Conservation (phyloP, 441 rosid species). For the Geranium incanum region DNA sequence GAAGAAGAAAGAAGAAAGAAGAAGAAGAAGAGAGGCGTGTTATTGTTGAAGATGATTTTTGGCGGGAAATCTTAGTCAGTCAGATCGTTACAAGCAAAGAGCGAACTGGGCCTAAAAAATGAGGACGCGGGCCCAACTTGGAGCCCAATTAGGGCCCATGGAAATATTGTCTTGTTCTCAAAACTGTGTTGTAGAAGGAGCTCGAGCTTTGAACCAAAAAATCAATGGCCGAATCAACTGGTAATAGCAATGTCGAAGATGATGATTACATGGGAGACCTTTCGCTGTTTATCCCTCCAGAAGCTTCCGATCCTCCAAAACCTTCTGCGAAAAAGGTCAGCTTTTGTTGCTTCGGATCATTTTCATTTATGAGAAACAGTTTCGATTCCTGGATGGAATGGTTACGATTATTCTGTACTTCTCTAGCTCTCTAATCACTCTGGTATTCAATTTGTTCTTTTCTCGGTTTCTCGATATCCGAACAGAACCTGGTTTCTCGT, state of each 20-base stretch:
- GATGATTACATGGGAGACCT: constrained; percentile 93
- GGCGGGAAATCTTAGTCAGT: neutral
- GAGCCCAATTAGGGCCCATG: neutral
- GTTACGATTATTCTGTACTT: neutral
- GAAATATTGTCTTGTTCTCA: neutral
- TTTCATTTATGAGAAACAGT: neutral
- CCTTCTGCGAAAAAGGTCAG: constrained; percentile 36
- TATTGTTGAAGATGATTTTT: neutral
- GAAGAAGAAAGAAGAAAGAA: too few relatives aligned
- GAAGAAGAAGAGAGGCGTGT: neutral
- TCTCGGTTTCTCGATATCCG: neutral
- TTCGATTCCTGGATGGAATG: neutral
- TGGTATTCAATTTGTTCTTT: neutral
- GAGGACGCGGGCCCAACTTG: neutral
- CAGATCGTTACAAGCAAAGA: neutral
- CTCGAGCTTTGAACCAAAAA: neutral
- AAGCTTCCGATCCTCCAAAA: constrained; percentile 34
- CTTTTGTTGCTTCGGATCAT: neutral
- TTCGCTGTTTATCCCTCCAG: constrained; percentile 59
- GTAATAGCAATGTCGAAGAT: constrained; percentile 31
- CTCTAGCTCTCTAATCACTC: neutral
- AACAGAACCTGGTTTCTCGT: neutral
- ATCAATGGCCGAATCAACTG: constrained; percentile 31
- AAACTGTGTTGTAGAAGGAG: neutral
- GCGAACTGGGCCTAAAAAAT: neutral